These are phyloP conservation scores for Vigna trinervia DNA, from an alignment of 306 rosid genomes.

Conservation along the genomic window DNA sequence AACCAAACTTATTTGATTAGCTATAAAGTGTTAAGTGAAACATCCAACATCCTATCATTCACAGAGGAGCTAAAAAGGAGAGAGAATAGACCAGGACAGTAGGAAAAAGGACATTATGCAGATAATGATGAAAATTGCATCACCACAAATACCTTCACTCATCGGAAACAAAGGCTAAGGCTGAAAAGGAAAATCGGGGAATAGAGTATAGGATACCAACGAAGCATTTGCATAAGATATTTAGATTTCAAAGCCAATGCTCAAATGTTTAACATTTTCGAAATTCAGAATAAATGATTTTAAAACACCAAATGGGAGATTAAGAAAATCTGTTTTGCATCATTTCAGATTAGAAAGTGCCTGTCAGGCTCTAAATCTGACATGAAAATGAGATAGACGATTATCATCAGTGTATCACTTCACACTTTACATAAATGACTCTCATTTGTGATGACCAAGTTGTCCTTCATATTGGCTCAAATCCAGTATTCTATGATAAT, in stretches of 20 bases:
- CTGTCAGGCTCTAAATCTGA: slow-evolving; percentile 3
- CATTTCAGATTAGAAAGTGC: slow-evolving; percentile 3
- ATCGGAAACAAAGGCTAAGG: slow-evolving; percentile 27
- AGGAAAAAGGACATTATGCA: slow-evolving; percentile 20
- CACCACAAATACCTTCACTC: slow-evolving; percentile 1
- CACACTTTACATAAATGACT: too few species aligned
- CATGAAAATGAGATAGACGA: not conserved
- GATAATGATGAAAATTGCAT: slow-evolving; percentile 6
- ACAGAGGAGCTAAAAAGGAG: not conserved
- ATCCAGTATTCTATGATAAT: too few species aligned
- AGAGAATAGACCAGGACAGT: slow-evolving; percentile 7
- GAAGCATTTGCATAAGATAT: slow-evolving; percentile 23
- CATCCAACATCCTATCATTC: slow-evolving; percentile 13
- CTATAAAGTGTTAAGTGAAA: not conserved
- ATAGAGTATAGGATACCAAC: not conserved
- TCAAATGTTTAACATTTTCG: not conserved
- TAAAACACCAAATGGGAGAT: not conserved
- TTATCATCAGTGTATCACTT: not conserved
- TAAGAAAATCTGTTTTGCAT: slow-evolving; percentile 10
- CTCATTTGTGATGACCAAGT: too few species aligned
- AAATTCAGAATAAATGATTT: slow-evolving; percentile 14
- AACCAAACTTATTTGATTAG: slow-evolving; percentile 1
- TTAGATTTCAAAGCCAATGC: not conserved
- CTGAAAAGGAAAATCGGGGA: slow-evolving; percentile 4
- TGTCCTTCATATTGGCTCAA: too few species aligned